These are phyloP conservation scores for Fusarium sp. DNA, from an alignment of 2,329 filamentous ascomycete genomes.

Conservation along the genomic window DNA sequence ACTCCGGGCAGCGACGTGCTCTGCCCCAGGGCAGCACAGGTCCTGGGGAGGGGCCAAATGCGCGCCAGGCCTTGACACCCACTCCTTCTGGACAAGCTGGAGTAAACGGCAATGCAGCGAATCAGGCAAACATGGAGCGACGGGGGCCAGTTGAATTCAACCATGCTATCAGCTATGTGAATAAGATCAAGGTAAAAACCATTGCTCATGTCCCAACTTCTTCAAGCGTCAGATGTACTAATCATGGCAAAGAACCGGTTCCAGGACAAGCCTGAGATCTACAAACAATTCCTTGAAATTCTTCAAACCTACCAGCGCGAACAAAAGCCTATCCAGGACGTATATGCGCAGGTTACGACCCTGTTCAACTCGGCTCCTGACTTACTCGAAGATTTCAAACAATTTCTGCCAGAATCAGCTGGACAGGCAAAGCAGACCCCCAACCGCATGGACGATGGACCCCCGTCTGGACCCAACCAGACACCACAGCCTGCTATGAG, in stretches of 20 bases:
- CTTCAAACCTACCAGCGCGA: conserved; percentile 98
- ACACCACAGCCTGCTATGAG: conserved; percentile 65
- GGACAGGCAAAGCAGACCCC: conserved; percentile 62
- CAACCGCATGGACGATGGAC: conserved; percentile 66
- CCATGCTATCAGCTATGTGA: conserved; percentile 98
- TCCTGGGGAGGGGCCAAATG: conserved; percentile 56
- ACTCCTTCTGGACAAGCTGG: conserved; percentile 68
- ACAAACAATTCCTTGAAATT: conserved; percentile 99
- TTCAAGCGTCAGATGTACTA: conserved; percentile 26
- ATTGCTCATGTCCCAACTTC: background rate
- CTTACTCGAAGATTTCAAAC: conserved; percentile 97
- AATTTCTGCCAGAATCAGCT: conserved; percentile 92
- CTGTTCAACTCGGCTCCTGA: conserved; percentile 94
- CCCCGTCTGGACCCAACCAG: conserved; percentile 57
- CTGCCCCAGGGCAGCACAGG: conserved; percentile 46
- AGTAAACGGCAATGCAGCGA: conserved; percentile 68
- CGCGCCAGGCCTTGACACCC: conserved; percentile 68
- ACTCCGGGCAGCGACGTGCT: conserved; percentile 47
- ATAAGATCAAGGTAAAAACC: conserved; percentile 92
- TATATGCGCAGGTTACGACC: conserved; percentile 95
- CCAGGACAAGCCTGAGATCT: conserved; percentile 95
- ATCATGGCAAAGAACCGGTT: conserved; percentile 81
- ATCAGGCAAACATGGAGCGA: conserved; percentile 78
- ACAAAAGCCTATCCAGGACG: conserved; percentile 97
- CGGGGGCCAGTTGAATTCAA: conserved; percentile 98